Evolutionary conservation across 768 basidiomycete species (phyloP).

Genomic region (Hirschioporus abietinus): DNA sequence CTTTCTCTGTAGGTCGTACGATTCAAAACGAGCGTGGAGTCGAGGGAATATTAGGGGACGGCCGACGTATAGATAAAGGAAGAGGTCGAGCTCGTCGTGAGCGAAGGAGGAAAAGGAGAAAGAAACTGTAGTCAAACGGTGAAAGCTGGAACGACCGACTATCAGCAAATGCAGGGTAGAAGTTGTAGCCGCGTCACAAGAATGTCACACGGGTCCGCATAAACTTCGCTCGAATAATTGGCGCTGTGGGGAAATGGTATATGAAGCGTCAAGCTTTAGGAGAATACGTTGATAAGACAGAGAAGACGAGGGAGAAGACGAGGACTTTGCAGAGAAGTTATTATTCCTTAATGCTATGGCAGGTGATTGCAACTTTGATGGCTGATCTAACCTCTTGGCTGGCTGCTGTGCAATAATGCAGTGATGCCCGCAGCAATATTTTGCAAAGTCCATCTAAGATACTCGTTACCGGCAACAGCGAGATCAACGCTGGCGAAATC

Average conservation of each 20-base stretch:
- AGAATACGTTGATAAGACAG: background rate
- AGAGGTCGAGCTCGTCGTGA: background rate
- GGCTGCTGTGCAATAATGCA: background rate
- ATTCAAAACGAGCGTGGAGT: background rate
- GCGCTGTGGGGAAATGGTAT: background rate
- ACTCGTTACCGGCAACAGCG: background rate
- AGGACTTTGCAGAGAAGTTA: background rate
- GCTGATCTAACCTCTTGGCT: no score
- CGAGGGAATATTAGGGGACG: background rate
- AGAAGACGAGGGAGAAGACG: background rate
- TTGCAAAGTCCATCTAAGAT: background rate
- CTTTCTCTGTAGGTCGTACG: background rate
- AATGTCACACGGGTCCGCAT: background rate
- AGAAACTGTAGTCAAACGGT: background rate
- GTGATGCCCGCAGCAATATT: background rate
- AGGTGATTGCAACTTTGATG: no score
- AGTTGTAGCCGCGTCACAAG: background rate
- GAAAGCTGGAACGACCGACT: background rate
- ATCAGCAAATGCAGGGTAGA: background rate
- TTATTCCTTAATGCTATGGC: background rate
- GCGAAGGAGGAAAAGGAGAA: background rate
- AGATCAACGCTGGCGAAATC: background rate
- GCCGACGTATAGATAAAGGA: background rate
- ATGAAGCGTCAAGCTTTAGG: background rate
- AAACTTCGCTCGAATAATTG: background rate